Conservation (phyloP, 306 rosid genomes). For the Vachellia collinsii region DNA sequence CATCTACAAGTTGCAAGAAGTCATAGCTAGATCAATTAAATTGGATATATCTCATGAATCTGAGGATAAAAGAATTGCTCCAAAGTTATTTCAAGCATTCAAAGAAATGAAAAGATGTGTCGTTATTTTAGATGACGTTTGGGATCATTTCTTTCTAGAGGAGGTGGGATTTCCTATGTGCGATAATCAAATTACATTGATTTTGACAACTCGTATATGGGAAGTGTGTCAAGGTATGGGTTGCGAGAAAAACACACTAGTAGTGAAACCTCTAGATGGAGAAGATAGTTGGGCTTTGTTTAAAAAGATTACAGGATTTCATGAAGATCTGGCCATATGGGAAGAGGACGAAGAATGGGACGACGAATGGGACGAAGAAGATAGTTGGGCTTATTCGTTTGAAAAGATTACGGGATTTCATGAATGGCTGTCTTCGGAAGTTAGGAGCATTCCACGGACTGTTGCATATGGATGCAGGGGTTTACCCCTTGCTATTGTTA, state of each 20-base stretch:
- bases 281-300: neutral
- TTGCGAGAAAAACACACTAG: neutral
- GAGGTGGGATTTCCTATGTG: neutral
- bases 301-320: neutral
- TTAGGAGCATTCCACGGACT: accelerated
- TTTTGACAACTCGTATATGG: neutral
- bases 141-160: neutral
- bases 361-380: no score
- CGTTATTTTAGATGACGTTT: neutral
- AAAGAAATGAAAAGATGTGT: neutral
- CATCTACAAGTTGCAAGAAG: neutral
- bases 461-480: neutral
- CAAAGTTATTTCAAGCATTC: neutral
- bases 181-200: neutral
- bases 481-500: neutral
- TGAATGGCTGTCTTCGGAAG: neutral
- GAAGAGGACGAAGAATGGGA: no score
- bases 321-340: no score
- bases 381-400: neutral
- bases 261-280: no score
- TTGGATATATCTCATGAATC: neutral
- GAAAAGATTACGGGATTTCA: neutral
- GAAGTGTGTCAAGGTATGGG: neutral
- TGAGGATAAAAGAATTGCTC: neutral
- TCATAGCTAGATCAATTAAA: neutral